Percentiles rank a stretch among this genome's conserved stretches.
Evolutionary conservation across 1,139 yeast species (phyloP).

Genomic region (Candida labiduridarum): DNA sequence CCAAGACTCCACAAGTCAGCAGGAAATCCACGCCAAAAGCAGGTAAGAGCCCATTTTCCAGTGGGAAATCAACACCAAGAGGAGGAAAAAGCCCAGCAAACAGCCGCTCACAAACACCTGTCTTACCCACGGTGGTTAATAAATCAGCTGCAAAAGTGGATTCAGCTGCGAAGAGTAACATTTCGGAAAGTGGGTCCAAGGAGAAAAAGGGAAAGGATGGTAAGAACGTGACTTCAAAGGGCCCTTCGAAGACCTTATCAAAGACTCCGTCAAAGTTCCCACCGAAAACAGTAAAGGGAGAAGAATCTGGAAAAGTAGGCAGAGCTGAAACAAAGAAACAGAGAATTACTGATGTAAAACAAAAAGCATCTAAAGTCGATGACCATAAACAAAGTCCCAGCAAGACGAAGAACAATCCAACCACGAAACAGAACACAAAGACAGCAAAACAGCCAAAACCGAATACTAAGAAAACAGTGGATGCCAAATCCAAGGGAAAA

Average conservation of each 20-base stretch:
- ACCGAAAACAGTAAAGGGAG: not conserved
- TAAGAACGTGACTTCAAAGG: not conserved
- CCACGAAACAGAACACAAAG: not conserved
- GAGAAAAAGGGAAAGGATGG: not conserved
- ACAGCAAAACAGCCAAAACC: not conserved
- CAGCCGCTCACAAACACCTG: slow-evolving; percentile 3
- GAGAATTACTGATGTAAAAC: not conserved
- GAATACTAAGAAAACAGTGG: no score
- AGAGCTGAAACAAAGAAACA: not conserved
- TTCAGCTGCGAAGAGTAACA: not conserved
- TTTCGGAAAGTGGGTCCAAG: not conserved
- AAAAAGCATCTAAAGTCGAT: not conserved
- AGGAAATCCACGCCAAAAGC: slow-evolving; percentile 4
- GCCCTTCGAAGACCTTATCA: no score
- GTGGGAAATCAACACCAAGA: slow-evolving; percentile 6
- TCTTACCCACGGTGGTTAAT: slow-evolving; percentile 3
- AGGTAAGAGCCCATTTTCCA: slow-evolving; percentile 1
- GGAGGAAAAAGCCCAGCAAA: slow-evolving; percentile 3
- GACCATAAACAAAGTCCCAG: not conserved
- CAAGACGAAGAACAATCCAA: no score
- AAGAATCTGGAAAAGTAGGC: not conserved
- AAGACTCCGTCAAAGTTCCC: not conserved
- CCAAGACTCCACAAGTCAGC: slow-evolving; percentile 6
- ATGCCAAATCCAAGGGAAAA: no score
- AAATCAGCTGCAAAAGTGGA: slow-evolving; percentile 5